Conservation (phyloP, 345 rosid species). For the Rhizophora mangle region DNA sequence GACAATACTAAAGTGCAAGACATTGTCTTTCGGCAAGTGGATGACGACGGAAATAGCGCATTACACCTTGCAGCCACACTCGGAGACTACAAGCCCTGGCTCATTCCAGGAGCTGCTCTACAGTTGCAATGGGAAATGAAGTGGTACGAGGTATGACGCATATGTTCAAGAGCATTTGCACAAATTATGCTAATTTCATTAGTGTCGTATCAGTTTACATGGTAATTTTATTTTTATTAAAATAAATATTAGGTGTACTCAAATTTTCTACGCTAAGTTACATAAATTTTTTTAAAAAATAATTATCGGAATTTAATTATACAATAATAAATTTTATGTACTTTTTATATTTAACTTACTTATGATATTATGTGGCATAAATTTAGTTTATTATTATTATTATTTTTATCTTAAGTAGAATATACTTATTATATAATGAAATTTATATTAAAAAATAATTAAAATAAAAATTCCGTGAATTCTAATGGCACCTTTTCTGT, state of each 20-base stretch:
- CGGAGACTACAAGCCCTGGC: constrained; percentile 48
- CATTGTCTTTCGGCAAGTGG: constrained; percentile 36
- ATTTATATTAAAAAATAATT: too few species aligned
- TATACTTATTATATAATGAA: too few species aligned
- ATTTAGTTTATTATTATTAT: too few species aligned
- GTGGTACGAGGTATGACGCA: constrained; percentile 49
- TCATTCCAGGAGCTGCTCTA: constrained; percentile 47
- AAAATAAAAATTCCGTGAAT: too few species aligned
- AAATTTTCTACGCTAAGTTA: too few species aligned
- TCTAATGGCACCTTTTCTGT: too few species aligned
- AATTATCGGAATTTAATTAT: too few species aligned
- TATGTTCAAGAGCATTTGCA: neutral
- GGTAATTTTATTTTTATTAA: constrained; percentile 4
- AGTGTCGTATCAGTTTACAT: neutral
- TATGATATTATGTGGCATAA: too few species aligned
- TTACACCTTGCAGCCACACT: constrained; percentile 49
- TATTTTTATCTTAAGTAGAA: too few species aligned
- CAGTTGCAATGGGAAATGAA: constrained; percentile 68
- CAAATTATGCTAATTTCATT: neutral
- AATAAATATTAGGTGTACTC: neutral
- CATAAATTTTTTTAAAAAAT: too few species aligned
- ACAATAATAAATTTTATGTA: too few species aligned
- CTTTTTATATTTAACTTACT: too few species aligned
- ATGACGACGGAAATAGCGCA: constrained; percentile 42
- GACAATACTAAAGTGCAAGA: constrained; percentile 16